phyloP scores from a whole-genome alignment of 345 rosid genomes.

The Zanthoxylum bungeanum region DNA sequence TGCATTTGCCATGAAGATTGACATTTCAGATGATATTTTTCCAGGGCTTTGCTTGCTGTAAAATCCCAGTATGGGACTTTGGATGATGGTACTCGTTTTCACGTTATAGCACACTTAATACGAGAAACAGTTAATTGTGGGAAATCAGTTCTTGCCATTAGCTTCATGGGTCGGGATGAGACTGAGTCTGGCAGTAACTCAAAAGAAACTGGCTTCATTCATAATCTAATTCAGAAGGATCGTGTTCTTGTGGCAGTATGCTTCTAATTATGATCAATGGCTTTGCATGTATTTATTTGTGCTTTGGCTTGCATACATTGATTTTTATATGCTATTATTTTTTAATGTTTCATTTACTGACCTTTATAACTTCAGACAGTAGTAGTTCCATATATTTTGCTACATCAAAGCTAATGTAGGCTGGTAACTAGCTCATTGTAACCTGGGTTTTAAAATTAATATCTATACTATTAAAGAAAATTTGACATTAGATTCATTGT shows the following conservation, averaged over 20 bases:
- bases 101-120: slow-evolving; percentile 83
- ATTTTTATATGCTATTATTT: not conserved
- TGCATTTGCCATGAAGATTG: slow-evolving; percentile 8
- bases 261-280: slow-evolving; percentile 9
- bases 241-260: slow-evolving; percentile 77
- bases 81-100: slow-evolving; percentile 91
- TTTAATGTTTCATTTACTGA: not conserved
- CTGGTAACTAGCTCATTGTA: not conserved
- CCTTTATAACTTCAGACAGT: not conserved
- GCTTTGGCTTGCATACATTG: not conserved
- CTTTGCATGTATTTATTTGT: not conserved
- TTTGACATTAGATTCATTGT: not conserved
- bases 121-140: slow-evolving; percentile 86
- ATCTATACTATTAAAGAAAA: not conserved
- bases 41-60: slow-evolving; percentile 77
- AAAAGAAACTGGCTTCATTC: slow-evolving; percentile 63
- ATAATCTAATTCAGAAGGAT: slow-evolving; percentile 84
- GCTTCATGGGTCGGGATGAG: slow-evolving; percentile 73
- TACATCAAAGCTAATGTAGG: not conserved
- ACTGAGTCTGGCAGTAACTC: slow-evolving; percentile 53
- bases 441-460: not conserved
- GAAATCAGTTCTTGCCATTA: slow-evolving; percentile 72
- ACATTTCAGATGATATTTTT: slow-evolving; percentile 20
- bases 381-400: slow-evolving; percentile 13
- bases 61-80: slow-evolving; percentile 73